Base-by-base conservation (phyloP, 169 alveolate species). In the Plasmodium cynomolgi region DNA sequence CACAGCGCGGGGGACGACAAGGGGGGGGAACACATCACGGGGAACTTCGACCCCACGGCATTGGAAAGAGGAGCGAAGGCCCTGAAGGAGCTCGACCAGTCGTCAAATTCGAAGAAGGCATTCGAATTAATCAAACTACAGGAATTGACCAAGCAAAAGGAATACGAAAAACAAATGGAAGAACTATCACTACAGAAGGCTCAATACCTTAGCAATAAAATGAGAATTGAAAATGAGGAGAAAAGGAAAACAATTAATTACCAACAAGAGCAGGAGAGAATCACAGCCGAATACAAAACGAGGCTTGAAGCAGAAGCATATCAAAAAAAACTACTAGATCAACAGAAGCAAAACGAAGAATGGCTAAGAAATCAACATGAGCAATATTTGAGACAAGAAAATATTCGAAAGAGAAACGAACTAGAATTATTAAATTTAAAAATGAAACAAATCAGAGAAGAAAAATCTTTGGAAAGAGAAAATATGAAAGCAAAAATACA, bases 61-160 rank as follows among this genome's bases (percentile, higher is more conserved):
- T 97, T 99, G 80, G 99, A 99, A 96, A 97, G 99, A 85, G 99
- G 99, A 31, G 99, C 99, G 4, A 97, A 98, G 97, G 99, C 99
- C 13, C 97, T 99, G 92, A 98, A 98, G 96, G 99, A 98, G 95
- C 91, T 99, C 68, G 99, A 98, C 83, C 82, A 97, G 50, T 97
- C 99, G 15, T 98, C 99, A 0, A 98, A 98, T 92, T 99, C 99
- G 3, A 97, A 97, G 37, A 95, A 98, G 95, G 99, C 99, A 20
- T 99, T 99, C 83, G 99, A 99, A 86, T 92, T 99, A 29, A 98
- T 99, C 54, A 97, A 98, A 92, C 96, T 99, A 83, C 99, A 99
- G 95, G 99, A 99, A 92, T 96, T 97, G 91, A 98, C 99, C 26
- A 96, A 97, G 92, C 99, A 98, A 92, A 98, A 98, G 96, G 99